A percentile compares a stretch with the other conserved stretches of the same genome.
These are phyloP conservation scores for Cymbidium sinense DNA, from an alignment of 106 monocot species.

Conservation along the genomic window DNA sequence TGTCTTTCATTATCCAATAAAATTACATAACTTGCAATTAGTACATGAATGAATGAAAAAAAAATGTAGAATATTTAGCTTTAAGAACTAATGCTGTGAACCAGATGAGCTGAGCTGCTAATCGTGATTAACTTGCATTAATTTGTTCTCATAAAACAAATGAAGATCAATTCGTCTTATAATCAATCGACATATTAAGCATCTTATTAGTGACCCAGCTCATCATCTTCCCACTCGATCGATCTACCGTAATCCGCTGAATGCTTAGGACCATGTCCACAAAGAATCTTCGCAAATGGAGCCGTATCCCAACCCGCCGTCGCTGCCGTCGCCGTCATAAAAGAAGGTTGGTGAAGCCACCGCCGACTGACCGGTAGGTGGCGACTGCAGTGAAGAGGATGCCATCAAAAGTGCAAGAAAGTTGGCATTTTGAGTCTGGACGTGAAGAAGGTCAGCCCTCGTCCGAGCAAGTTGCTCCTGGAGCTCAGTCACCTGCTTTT, in stretches of 20 bases:
- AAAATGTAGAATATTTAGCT: too few species aligned
- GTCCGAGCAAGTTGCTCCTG: conserved; percentile 44
- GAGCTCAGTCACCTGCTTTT: conserved; percentile 46
- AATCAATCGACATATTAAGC: too few species aligned
- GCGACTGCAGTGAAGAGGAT: neutral
- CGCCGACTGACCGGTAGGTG: neutral
- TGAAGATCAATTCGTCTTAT: too few species aligned
- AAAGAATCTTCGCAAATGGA: conserved; percentile 17
- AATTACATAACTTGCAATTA: too few species aligned
- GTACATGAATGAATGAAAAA: too few species aligned
- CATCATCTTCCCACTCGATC: neutral
- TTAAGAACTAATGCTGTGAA: too few species aligned
- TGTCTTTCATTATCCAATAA: too few species aligned
- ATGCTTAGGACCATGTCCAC: conserved; percentile 22
- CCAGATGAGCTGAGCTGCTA: too few species aligned
- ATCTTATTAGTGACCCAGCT: too few species aligned
- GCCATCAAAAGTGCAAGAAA: conserved; percentile 28
- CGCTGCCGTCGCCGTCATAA: neutral
- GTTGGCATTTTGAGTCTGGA: conserved; percentile 29
- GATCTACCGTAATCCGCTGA: too few species aligned
- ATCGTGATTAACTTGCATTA: too few species aligned
- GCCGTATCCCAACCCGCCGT: neutral
- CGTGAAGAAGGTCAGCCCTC: conserved; percentile 28
- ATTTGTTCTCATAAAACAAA: too few species aligned
- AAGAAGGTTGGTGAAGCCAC: neutral